Base-by-base conservation (phyloP, 257 asterid genomes). In the Vinca minor region DNA sequence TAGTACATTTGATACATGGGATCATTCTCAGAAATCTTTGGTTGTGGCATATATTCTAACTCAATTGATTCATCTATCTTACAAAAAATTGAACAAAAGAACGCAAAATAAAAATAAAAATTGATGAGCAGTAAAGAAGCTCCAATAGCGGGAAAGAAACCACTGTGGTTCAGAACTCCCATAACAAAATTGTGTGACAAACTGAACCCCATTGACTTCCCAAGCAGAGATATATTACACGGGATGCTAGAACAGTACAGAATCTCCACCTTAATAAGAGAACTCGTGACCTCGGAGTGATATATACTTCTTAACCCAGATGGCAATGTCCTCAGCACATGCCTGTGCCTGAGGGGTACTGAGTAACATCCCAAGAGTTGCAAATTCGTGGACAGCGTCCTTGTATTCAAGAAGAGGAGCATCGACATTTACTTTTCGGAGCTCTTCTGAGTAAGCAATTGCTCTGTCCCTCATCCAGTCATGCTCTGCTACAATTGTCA, bases 401-500 rank as follows among this genome's bases (percentile, higher is more conserved):
- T 87, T 90, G 70, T 90, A 90, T 76, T 90, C 96, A 3, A 85
- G 84, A 76, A 90, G 92, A 2, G 96, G 97, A 0, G 96, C 90
- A 31, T 87, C 96, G 18, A 87, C 96, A 32, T 87, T 90, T 54
- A 87, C 95, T 81, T 87, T 90, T 38, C 95, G 81, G 18, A 90
- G 95, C 80, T 85, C 95, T 73, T 87, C 87, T n/a, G 97, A 85
- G 83, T 90, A 90, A 44, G 96, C 95, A 50, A 90, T 87, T 34
- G 96, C 96, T 35, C 97, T 77, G 61, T 90, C 97, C 65, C 90
- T 84, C 97, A 90, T 90, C 96, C 88, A 85, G 63, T 90, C 96
- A 42, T 85, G 97, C 70, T 90, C 96, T 13, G 96, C 97, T 48
- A 90, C 95, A 13, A 90, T 66, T 4, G 97, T 90, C 52, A 90